Evolutionary conservation across 2,329 filamentous ascomycete genomes (phyloP), one percentile per base, ranked within the genome.

Genomic region (Cladosporium sp.): DNA sequence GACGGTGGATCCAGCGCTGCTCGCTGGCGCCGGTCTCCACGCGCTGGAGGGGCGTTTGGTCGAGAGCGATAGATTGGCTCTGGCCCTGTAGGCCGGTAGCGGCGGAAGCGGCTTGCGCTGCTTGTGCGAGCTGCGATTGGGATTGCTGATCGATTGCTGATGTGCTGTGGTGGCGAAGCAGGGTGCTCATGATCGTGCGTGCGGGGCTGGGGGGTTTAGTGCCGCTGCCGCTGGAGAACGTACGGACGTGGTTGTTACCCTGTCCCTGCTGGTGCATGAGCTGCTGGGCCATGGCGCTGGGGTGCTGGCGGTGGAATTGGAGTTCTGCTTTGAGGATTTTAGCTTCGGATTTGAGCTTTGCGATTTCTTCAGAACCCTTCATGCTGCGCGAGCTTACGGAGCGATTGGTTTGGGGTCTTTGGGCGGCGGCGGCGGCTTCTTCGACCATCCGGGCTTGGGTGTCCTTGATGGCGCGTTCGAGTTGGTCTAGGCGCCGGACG

Each of bases 401-500:
- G 46, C 79, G 78, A 61, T 74, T 77, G 36, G 57, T 75, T 61
- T 69, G 68, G 21, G 69, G 68, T 16, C 66, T 66, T 34, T 67
- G 65, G 48, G 66, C 65, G 30, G 68, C 65, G 32, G 68, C 67
- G 54, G 68, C 68, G 62, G 62, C 69, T 1, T 91, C 74, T 7
- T 85, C 81, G 26, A 81, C 75, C 68, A 87, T 78, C 21, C 85
- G 82, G 26, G 75, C 74, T 67, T 84, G 80, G 34, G 82, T 85
- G 70, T 89, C 90, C 67, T 90, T 86, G 48, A 95, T 88, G 49
- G 92, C 85, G 18, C 89, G 87, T 78, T 99, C 95, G 0, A 99
- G 84, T 2, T 91, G 87, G 69, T 98, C 94, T 32, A 99, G 86
- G 71, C 92, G 92, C 81, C 96, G 95, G 66, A 89, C 85, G 18